Conservation (phyloP, 2,329 filamentous ascomycete genomes). For the Setomelanomma holmii region DNA sequence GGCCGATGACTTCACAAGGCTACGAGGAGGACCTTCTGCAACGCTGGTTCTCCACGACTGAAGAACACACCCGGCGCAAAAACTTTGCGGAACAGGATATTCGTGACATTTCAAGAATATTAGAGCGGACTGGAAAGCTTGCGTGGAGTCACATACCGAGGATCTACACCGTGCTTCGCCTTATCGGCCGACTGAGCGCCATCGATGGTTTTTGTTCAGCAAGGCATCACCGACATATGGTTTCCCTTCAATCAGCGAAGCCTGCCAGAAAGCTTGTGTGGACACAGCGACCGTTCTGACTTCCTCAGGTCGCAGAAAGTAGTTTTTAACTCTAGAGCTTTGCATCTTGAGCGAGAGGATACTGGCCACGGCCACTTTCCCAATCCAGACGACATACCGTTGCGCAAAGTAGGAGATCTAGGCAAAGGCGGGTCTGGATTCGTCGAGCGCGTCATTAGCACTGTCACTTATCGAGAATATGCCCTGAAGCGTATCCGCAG, state of each 20-base stretch:
- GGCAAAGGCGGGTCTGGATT: constrained; percentile 26
- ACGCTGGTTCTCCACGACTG: constrained; percentile 3
- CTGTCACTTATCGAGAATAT: constrained; percentile 24
- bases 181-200: constrained; percentile 12
- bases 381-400: constrained; percentile 9
- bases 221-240: constrained; percentile 12
- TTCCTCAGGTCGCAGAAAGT: constrained; percentile 21
- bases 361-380: constrained; percentile 17
- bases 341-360: constrained; percentile 13
- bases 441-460: constrained; percentile 31
- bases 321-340: constrained; percentile 13
- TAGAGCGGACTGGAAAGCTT: constrained; percentile 7
- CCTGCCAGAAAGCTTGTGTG: constrained; percentile 9
- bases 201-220: constrained; percentile 17
- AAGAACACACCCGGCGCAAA: not conserved
- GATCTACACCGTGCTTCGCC: constrained; percentile 19
- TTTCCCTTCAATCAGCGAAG: constrained; percentile 18
- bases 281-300: not conserved
- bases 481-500: constrained; percentile 29
- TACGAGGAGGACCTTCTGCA: constrained; percentile 11
- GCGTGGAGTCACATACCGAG: constrained; percentile 21
- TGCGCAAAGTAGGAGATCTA: constrained; percentile 17
- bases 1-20: constrained; percentile 4
- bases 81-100: constrained; percentile 14
- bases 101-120: constrained; percentile 12